Evolutionary conservation across 345 rosid species (phyloP), one percentile per base, ranked within the genome.

Genomic region (Hibiscus syriacus): DNA sequence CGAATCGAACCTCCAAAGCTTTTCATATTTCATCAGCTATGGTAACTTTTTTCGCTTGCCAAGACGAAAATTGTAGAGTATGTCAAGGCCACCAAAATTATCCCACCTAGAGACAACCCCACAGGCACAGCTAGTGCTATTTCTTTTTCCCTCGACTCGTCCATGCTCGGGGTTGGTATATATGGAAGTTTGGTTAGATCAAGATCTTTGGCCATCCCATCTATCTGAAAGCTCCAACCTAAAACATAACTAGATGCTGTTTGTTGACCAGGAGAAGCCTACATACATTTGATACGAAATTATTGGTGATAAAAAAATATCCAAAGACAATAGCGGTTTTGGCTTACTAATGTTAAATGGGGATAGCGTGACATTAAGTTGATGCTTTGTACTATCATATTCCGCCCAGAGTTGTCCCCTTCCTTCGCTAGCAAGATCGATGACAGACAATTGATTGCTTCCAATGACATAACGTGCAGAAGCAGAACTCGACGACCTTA

Each of bases 211-310:
- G 83, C 79, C 4, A 10, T 16, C 59, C 84, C 86, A 43, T 78
- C 68, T 32, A 77, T 43, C 2, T 78, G 19, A 57, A 91, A 89
- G 69, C 93, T 87, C 97, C 96, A 91, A 25, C 90, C 97, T 36
- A 82, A 60, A 19, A 91, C 69, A 70, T 83, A 87, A 69, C 82
- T 90, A 48, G 84, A 72, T 78, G 90, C 83, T 0, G 66, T 49
- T n/a, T 66, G 75, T 2, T 14, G 17, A 0, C 93, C 97, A 0
- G 92, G n/a, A n/a, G 81, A 91, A 91, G 22, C 97, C 93, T 11
- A 79, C 81, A 56, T 77, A 89, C 85, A 84, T 84, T 12, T 20
- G 29, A 2, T 81, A 81, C 0, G 3, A 36, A 29, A 61, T 66
- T 43, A 56, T 2, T 1, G 3, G 0, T 1, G 80, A 29, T 1